Base-by-base conservation (phyloP, 345 rosid genomes). In the Brassica nigra region DNA sequence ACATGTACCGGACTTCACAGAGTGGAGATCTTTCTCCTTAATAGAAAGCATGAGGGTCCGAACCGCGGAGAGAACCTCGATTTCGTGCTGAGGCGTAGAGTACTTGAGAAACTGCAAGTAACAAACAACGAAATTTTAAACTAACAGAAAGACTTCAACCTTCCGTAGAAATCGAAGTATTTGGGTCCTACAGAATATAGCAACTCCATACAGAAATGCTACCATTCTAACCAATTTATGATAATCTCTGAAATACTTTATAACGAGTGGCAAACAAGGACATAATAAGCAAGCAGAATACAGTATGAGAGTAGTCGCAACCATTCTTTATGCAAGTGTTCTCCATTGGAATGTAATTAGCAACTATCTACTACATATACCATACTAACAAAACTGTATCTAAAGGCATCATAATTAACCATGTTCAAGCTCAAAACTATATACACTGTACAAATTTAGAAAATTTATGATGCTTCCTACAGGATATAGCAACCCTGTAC, bases 1-100 rank as follows among this genome's bases (percentile, higher is more conserved):
- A 83, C 97, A 95, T 2, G 88, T 85, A 66, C 88, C 92, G 14
- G 88, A 76, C 78, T 89, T 90, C 66, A 49, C 85, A 67, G 79
- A 79, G 36, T 78, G 86, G 34, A 89, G 92, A 70, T 86, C 92
- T n/a, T 78, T 77, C 77, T 88, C 91, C 73, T 74, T 88, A 28
- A 90, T 86, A 0, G 94, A 89, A 29, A 86, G 84, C 73, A 91
- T 71, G 44, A 85, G 81, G 9, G 92, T 88, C 65, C 89, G 90
- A 82, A 92, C 92, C 65, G 79, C 80, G 0, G 85, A 87, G 80
- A 83, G 81, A 86, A 92, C 78, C 70, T 92, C 94, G 27, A 76
- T 84, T 86, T 91, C 97, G 15, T 80, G 84, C 68, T 84, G 92
- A 64, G 88, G 76, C 76, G 83, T 74, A 0, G 91, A 77, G 77